phyloP scores from a whole-genome alignment of 768 basidiomycete genomes.

The Gymnopilus junonius region DNA sequence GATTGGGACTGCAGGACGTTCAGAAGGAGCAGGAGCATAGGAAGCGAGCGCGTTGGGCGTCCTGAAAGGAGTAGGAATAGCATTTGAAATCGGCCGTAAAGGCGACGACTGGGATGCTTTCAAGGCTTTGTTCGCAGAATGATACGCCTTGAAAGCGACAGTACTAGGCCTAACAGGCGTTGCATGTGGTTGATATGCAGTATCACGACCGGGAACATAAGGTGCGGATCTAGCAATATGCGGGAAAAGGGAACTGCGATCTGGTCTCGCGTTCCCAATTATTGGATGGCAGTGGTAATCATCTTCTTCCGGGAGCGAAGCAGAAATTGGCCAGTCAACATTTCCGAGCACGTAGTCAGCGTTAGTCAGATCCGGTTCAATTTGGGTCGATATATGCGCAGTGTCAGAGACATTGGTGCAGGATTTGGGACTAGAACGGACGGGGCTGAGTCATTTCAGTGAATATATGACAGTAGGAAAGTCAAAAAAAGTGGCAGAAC shows the following conservation, averaged over 20 bases:
- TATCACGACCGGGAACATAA: neutral
- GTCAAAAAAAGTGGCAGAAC: neutral
- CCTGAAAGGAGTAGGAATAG: neutral
- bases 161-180: neutral
- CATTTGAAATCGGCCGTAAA: neutral
- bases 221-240: neutral
- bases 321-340: neutral
- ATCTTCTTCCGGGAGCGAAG: neutral
- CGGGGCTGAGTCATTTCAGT: neutral
- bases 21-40: neutral
- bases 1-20: neutral
- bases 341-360: neutral
- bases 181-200: neutral
- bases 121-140: neutral
- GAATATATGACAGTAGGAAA: neutral
- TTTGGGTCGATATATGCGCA: constrained; percentile 17
- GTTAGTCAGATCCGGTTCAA: neutral
- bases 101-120: neutral
- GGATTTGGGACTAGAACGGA: neutral
- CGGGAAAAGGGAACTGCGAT: constrained; percentile 13
- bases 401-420: neutral
- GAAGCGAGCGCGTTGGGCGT: neutral
- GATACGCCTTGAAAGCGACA: neutral
- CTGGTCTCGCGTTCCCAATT: neutral
- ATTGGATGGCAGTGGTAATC: neutral